Evolutionary conservation across 148 eudicot genomes (phyloP).

Genomic region (Gaultheria prostrata): DNA sequence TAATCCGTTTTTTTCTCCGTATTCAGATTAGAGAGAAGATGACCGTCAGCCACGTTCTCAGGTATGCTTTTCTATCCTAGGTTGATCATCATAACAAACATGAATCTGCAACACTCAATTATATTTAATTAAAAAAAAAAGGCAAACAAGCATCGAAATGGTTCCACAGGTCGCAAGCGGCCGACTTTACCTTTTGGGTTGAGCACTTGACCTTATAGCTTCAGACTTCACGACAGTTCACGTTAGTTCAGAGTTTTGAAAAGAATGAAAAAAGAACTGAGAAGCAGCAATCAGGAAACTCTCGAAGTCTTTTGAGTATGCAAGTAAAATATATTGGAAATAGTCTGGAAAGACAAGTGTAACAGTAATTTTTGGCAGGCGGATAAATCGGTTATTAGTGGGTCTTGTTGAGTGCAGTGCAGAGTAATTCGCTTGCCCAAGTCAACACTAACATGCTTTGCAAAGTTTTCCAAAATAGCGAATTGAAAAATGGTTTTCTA

Average conservation of each 20-base stretch:
- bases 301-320: neutral
- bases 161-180: neutral
- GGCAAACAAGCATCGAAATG: neutral
- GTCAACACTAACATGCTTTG: neutral
- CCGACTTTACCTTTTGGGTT: neutral
- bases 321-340: no score
- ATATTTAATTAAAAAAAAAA: neutral
- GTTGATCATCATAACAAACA: constrained; percentile 6
- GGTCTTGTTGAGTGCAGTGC: neutral
- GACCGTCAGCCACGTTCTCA: constrained; percentile 59
- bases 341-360: neutral
- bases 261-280: neutral
- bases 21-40: constrained; percentile 70
- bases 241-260: neutral
- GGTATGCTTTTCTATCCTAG: constrained; percentile 37
- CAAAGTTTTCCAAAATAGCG: neutral
- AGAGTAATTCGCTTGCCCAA: neutral
- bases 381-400: neutral
- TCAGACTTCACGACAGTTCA: neutral
- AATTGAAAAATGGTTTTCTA: constrained; percentile 7
- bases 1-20: constrained; percentile 16
- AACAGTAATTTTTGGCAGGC: neutral
- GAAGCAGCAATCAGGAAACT: neutral
- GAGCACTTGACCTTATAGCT: neutral
- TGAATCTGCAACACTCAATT: neutral